Evolutionary conservation across 305 asterid genomes (phyloP), one percentile per base, ranked within the genome.

Genomic region (Lippia alba): DNA sequence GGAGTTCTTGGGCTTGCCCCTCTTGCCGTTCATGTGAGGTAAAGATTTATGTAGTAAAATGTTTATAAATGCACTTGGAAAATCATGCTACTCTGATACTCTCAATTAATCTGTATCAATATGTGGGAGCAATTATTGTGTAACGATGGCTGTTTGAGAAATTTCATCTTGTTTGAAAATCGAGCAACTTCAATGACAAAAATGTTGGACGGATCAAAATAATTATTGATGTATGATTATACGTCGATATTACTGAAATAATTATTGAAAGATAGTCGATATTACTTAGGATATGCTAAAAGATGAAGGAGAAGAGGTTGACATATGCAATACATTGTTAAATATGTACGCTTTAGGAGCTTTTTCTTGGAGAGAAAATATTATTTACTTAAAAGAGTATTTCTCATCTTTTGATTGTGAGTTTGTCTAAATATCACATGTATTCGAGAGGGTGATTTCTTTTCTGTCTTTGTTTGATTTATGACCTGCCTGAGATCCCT

Each of bases 1-100:
- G 98, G 99, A 92, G 96, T 78, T 90, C 98, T 55, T 92, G 98
- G 99, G 76, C 85, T 36, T 95, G 99, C 81, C 97, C 99, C 54
- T 95, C 98, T 70, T 95, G 99, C 84, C 90, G 97, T 44, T 69
- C 65, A 53, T 95, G 98, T 68, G 99, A 95, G 98, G 99, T 95
- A 84, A 80, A 69, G 55, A 24, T 41, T 67, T 46, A 62, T 70
- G 72, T 17, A 41, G 19, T 59, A 16, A 51, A 66, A 24, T 75
- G 11, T 15, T 67, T 61, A 10, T 19, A 19, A 69, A 32, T 41
- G 75, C 72, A 41, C 30, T 69, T 73, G 12, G 50, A 39, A 64
- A 40, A 57, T 56, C 57, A 44, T 30, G 66, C 39, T 45, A 10
- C 64, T 4, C 7, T 33, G 66, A 48, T 45, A 10, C 64, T 4